A percentile compares a stretch with the other conserved stretches of the same genome.
Conservation (phyloP, 306 rosid species). For the Sindora glabra region DNA sequence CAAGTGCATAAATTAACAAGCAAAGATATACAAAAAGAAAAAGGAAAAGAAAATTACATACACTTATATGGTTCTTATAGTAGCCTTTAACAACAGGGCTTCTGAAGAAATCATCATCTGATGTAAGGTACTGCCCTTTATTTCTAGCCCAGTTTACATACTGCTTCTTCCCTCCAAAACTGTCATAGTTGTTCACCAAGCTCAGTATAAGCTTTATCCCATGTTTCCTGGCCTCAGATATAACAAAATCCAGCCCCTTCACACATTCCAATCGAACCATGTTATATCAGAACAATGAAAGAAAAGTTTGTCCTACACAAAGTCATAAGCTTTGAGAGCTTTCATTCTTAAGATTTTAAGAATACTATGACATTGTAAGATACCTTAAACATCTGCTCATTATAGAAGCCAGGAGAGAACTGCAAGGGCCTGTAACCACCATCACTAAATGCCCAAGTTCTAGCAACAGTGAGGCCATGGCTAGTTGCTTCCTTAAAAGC, state of each 20-base stretch:
- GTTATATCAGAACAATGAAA: not conserved
- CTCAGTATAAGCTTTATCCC: constrained; percentile 84
- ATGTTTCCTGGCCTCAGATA: constrained; percentile 73
- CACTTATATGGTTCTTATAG: constrained; percentile 78
- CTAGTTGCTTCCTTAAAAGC: constrained; percentile 60
- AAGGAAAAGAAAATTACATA: too few relatives aligned
- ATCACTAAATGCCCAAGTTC: constrained; percentile 98
- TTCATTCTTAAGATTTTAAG: too few relatives aligned
- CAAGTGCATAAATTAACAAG: too few relatives aligned
- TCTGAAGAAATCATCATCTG: constrained; percentile 87
- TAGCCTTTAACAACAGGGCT: constrained; percentile 62
- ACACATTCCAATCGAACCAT: constrained; percentile 5
- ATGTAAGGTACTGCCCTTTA: constrained; percentile 58
- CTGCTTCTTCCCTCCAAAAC: constrained; percentile 88
- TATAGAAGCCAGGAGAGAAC: constrained; percentile 77
- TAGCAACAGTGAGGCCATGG: constrained; percentile 80
- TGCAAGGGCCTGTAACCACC: constrained; percentile 84
- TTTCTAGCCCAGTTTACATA: constrained; percentile 94
- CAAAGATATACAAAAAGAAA: too few relatives aligned
- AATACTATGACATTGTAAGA: not conserved
- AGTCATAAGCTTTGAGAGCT: not conserved
- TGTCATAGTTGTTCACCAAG: constrained; percentile 87
- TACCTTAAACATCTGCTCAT: constrained; percentile 80
- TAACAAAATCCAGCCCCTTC: constrained; percentile 85
- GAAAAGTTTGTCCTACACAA: not conserved